Evolutionary conservation across 164 flowering plant genomes (phyloP), one percentile per base, ranked within the genome.

Genomic region (Aristolochia fimbriata): DNA sequence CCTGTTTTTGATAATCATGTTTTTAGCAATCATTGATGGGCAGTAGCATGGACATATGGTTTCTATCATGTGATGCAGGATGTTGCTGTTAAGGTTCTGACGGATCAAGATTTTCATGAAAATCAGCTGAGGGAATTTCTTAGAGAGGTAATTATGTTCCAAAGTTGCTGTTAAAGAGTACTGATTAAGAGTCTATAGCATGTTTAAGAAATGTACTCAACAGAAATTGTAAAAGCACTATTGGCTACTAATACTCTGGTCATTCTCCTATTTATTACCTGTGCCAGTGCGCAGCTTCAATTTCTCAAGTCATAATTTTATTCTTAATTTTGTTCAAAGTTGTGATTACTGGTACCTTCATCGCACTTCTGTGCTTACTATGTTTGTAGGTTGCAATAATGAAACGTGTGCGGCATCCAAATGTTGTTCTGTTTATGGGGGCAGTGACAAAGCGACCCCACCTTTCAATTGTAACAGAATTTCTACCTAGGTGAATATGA

Each of bases 361-460:
- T 60, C 47, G 12, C 47, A 55, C 43, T 17, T 55, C 50, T 17
- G 63, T 51, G 64, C 56, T n/a, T 55, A 46, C 15, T 58, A 21
- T 61, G 24, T 58, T 47, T 71, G 47, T 65, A 89, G 98, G 98
- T 93, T 69, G 91, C 96, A 21, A 87, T 93, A 64, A 84, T 93
- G 98, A 93, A 93, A 72, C 96, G 96, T 41, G 80, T 84, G 23
- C 93, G 98, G 43, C 98, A 89, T 78, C 98, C 98, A 56, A 89
- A 93, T 77, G 86, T 89, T 64, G 98, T 93, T 58, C 90, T 93
- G 51, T 93, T 93, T 76, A 93, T 93, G 98, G 98, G 98, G 71
- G 98, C 98, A 47, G 98, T 93, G 24, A 93, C 98, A 57, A 80
- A 81, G 71, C 87, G 81, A 64, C 97, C 96, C 33, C 85, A 89